phyloP scores from a whole-genome alignment of 352 stramenopile species.

The Peronospora destructor region DNA sequence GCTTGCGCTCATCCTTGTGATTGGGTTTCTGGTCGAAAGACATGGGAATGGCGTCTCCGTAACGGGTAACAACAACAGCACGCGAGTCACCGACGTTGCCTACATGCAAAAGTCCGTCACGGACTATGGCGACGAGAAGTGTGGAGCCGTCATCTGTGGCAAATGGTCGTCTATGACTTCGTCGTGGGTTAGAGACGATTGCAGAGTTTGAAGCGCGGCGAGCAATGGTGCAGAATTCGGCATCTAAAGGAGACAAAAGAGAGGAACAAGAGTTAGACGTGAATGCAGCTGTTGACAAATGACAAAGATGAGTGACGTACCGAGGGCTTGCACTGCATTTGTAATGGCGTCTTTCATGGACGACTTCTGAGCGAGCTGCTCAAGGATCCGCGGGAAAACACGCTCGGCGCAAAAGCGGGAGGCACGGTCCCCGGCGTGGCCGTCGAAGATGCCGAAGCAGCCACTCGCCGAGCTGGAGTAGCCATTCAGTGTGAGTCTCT shows the following conservation, averaged over 20 bases:
- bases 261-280: slow-evolving; percentile 5
- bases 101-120: slow-evolving; percentile 57
- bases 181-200: slow-evolving; percentile 16
- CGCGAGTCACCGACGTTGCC: slow-evolving; percentile 82
- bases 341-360: slow-evolving; percentile 51
- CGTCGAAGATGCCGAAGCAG: slow-evolving; percentile 82
- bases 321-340: slow-evolving; percentile 46
- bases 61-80: slow-evolving; percentile 53
- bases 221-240: slow-evolving; percentile 62
- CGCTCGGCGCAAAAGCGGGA: slow-evolving; percentile 73
- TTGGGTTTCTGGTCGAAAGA: slow-evolving; percentile 81
- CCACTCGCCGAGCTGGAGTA: slow-evolving; percentile 51
- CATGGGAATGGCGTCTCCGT: slow-evolving; percentile 48
- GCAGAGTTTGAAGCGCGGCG: slow-evolving; percentile 32
- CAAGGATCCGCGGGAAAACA: slow-evolving; percentile 58
- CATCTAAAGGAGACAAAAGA: slow-evolving; percentile 24
- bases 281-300: neutral
- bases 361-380: slow-evolving; percentile 28
- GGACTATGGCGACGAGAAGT: slow-evolving; percentile 68
- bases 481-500: slow-evolving; percentile 73
- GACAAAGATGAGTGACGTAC: slow-evolving; percentile 24
- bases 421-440: slow-evolving; percentile 70
- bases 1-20: slow-evolving; percentile 61
- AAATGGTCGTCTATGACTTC: slow-evolving; percentile 34
- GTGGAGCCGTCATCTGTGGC: slow-evolving; percentile 76